Evolutionary conservation across 1,284 basidiomycete genomes (phyloP).

Genomic region (Takashimella koratensis): DNA sequence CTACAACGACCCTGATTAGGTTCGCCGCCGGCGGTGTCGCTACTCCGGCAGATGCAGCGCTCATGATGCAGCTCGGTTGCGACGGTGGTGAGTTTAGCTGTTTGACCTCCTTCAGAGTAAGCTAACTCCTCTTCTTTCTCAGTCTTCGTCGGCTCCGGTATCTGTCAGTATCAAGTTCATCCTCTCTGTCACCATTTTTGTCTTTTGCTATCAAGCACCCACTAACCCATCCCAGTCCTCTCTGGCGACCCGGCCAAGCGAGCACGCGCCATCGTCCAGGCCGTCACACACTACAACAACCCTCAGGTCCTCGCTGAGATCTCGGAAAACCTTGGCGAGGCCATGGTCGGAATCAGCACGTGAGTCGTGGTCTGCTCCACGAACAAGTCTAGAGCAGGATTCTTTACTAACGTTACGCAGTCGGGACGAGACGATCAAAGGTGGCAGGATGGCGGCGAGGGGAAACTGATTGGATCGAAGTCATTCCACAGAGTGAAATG

Average conservation of each 20-base stretch:
- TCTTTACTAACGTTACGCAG: not conserved
- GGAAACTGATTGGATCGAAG: constrained; percentile 10
- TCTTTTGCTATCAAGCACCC: no score
- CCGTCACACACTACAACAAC: constrained; percentile 96
- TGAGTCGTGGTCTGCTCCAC: not conserved
- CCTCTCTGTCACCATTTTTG: no score
- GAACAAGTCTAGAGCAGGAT: no score
- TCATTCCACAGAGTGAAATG: no score
- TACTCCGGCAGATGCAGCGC: constrained; percentile 90
- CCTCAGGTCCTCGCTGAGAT: constrained; percentile 64
- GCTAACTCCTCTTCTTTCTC: no score
- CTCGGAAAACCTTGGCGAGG: constrained; percentile 80
- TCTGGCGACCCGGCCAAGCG: constrained; percentile 92
- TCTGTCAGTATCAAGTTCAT: constrained; percentile 60
- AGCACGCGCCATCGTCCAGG: constrained; percentile 95
- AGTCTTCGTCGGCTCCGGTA: constrained; percentile 93
- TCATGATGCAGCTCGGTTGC: constrained; percentile 99
- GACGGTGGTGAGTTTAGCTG: constrained; percentile 75
- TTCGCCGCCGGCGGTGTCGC: constrained; percentile 97
- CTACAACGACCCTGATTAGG: constrained; percentile 51
- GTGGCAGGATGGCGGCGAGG: constrained; percentile 6
- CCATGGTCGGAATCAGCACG: constrained; percentile 77
- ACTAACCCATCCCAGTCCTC: constrained; percentile 21
- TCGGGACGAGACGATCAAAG: constrained; percentile 4
- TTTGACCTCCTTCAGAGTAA: no score